A percentile compares a stretch with the other conserved stretches of the same genome.
These are phyloP conservation scores for Alternaria brassicicola DNA, from an alignment of 2,329 filamentous ascomycete species.

Conservation along the genomic window DNA sequence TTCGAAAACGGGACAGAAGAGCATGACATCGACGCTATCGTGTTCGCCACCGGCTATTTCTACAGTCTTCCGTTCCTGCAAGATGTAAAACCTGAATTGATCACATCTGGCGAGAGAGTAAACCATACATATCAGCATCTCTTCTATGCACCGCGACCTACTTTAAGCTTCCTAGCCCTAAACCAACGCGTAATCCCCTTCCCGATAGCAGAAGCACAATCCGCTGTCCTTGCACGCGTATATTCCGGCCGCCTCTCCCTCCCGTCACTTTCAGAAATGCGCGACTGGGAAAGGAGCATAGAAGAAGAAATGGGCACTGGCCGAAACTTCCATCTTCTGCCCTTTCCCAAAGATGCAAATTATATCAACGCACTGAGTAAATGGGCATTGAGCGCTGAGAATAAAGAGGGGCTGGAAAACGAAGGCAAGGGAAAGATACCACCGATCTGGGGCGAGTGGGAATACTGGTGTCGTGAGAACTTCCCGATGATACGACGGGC, in stretches of 20 bases:
- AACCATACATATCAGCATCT: slow-evolving; percentile 79
- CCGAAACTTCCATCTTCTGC: slow-evolving; percentile 60
- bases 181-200: slow-evolving; percentile 90
- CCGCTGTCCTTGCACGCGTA: slow-evolving; percentile 75
- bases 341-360: slow-evolving; percentile 66
- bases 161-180: slow-evolving; percentile 76
- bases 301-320: slow-evolving; percentile 54
- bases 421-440: slow-evolving; percentile 67
- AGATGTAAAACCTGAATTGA: slow-evolving; percentile 61
- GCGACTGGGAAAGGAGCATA: slow-evolving; percentile 64
- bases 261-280: slow-evolving; percentile 69
- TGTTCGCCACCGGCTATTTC: slow-evolving; percentile 91
- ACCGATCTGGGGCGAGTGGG: slow-evolving; percentile 71
- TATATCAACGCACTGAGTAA: slow-evolving; percentile 73
- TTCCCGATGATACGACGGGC: slow-evolving; percentile 73
- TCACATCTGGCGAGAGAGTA: slow-evolving; percentile 73
- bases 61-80: slow-evolving; percentile 79
- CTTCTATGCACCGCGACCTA: slow-evolving; percentile 76
- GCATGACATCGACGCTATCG: slow-evolving; percentile 71
- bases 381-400: slow-evolving; percentile 60
- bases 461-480: slow-evolving; percentile 73
- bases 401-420: slow-evolving; percentile 50
- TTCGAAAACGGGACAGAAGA: slow-evolving; percentile 72
- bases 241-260: slow-evolving; percentile 74
- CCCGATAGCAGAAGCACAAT: slow-evolving; percentile 78